Conservation (phyloP, 2,329 filamentous ascomycete species). For the Canariomyces notabilis region DNA sequence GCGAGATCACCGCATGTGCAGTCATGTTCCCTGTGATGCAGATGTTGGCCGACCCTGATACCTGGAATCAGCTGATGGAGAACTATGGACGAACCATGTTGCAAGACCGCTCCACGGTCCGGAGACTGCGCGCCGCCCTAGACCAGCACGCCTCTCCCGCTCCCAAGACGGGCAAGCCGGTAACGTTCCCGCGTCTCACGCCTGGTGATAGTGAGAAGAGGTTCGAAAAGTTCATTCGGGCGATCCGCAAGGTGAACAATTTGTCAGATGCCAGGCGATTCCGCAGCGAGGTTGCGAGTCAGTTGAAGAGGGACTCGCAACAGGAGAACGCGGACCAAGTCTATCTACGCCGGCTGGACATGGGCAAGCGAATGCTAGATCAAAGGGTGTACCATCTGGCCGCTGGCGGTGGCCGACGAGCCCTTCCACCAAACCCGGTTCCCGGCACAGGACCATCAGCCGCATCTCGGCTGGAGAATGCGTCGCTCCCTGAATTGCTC, state of each 20-base stretch:
- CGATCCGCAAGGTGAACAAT: constrained; percentile 82
- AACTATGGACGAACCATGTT: constrained; percentile 79
- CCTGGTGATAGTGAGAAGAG: constrained; percentile 83
- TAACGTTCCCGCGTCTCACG: constrained; percentile 71
- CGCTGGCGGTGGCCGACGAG: constrained; percentile 52
- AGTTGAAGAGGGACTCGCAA: constrained; percentile 78
- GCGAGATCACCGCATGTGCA: constrained; percentile 90
- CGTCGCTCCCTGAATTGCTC: constrained; percentile 77
- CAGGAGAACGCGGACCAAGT: constrained; percentile 76
- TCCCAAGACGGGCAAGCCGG: constrained; percentile 58
- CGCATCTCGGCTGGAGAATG: constrained; percentile 65
- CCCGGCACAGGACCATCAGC: constrained; percentile 29
- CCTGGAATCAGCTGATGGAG: constrained; percentile 95
- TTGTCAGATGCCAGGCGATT: constrained; percentile 90
- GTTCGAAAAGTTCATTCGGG: constrained; percentile 90
- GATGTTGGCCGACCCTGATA: constrained; percentile 83
- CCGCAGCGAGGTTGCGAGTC: constrained; percentile 85
- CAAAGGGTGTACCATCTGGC: constrained; percentile 81
- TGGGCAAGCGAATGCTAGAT: constrained; percentile 83
- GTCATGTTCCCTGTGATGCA: constrained; percentile 77
- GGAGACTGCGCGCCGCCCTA: constrained; percentile 82
- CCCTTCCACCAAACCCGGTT: constrained; percentile 25
- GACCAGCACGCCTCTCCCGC: constrained; percentile 89
- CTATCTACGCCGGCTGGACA: constrained; percentile 84
- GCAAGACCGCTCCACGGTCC: constrained; percentile 92